phyloP scores from a whole-genome alignment of 208 protist species.

The Leishmania aethiopica region DNA sequence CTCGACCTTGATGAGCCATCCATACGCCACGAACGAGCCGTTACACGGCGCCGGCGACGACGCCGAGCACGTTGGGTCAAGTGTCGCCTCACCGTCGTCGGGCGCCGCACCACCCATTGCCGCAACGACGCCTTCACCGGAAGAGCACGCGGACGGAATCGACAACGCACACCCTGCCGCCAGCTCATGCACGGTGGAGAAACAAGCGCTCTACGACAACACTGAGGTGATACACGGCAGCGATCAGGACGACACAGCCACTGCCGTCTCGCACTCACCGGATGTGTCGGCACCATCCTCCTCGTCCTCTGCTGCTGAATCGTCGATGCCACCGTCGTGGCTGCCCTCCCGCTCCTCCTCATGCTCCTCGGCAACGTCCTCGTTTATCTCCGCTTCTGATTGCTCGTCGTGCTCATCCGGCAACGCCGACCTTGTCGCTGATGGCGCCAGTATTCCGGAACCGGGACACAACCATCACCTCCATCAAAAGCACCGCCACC shows the following conservation, averaged over 20 bases:
- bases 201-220: neutral
- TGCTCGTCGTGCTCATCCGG: neutral
- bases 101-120: neutral
- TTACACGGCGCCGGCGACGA: neutral
- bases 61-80: neutral
- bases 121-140: neutral
- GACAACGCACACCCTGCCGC: neutral
- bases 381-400: neutral
- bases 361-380: neutral
- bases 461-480: neutral
- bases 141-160: neutral
- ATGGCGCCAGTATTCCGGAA: neutral
- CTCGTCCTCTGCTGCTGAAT: neutral
- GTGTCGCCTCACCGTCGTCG: neutral
- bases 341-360: neutral
- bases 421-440: neutral
- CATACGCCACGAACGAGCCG: slow-evolving; percentile 4
- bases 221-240: neutral
- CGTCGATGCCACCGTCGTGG: neutral
- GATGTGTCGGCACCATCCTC: slow-evolving; percentile 11
- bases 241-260: neutral
- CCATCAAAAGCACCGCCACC: neutral
- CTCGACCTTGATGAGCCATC: slow-evolving; percentile 1
- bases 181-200: neutral
- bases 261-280: slow-evolving; percentile 11